Evolutionary conservation across 192 early-diverging fungal species (phyloP).

Genomic region (Spinellus fusiger): DNA sequence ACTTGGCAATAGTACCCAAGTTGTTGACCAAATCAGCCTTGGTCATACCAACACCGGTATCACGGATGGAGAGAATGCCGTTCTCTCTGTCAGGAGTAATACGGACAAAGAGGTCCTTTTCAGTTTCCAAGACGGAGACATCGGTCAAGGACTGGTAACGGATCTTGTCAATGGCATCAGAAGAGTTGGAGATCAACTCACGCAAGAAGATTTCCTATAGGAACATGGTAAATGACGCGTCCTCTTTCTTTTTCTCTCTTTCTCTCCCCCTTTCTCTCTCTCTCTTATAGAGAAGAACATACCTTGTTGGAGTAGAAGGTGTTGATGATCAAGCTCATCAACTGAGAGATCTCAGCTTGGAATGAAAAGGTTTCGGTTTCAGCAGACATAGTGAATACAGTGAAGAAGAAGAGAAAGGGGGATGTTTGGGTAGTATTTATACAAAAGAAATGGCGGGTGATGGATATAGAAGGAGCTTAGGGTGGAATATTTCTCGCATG

Average conservation of each 20-base stretch:
- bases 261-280: background rate
- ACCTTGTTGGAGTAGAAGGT: conserved; percentile 97
- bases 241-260: background rate
- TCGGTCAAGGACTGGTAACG: conserved; percentile 93
- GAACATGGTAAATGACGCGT: background rate
- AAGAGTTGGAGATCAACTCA: conserved; percentile 91
- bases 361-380: conserved; percentile 78
- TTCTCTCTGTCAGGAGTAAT: conserved; percentile 81
- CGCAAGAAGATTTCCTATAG: conserved; percentile 78
- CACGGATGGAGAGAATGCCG: conserved; percentile 70
- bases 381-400: background rate
- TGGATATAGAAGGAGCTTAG: background rate
- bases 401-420: background rate
- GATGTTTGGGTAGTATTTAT: background rate
- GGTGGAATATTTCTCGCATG: background rate
- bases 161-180: conserved; percentile 81
- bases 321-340: conserved; percentile 99
- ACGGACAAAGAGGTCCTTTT: conserved; percentile 92
- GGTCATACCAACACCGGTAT: conserved; percentile 89
- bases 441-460: background rate
- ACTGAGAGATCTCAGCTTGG: conserved; percentile 98
- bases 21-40: conserved; percentile 93
- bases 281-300: conserved; percentile 4
- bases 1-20: conserved; percentile 99
- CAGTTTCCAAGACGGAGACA: conserved; percentile 84